These are phyloP conservation scores for Saccharomycopsis babjevae DNA, from an alignment of 805 yeast species.

Conservation along the genomic window DNA sequence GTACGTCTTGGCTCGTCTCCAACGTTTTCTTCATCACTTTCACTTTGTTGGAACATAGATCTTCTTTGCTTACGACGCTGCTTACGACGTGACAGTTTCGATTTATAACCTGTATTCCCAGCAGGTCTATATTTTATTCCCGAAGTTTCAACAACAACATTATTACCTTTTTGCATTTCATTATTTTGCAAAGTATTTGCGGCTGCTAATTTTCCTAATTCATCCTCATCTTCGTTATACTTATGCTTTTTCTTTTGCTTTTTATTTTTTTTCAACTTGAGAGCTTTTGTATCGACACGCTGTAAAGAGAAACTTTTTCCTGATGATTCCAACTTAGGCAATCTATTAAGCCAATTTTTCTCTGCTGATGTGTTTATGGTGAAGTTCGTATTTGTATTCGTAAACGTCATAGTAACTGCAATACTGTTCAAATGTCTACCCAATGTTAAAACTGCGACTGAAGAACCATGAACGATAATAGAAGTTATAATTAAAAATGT, in stretches of 20 bases:
- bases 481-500: conserved; percentile 75
- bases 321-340: conserved; percentile 64
- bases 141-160: conserved; percentile 40
- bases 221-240: conserved; percentile 14
- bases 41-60: conserved; percentile 2
- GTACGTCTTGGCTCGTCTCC: conserved; percentile 20
- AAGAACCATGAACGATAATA: conserved; percentile 83
- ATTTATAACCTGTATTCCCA: conserved; percentile 57
- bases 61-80: conserved; percentile 23
- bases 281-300: conserved; percentile 62
- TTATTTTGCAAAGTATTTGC: conserved; percentile 2
- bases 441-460: conserved; percentile 64
- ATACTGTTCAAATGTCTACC: conserved; percentile 87
- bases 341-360: conserved; percentile 72
- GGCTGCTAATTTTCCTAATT: background rate
- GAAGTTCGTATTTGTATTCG: conserved; percentile 44
- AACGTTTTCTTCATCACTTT: conserved; percentile 22
- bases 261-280: conserved; percentile 20
- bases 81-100: conserved; percentile 22
- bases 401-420: conserved; percentile 86
- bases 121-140: conserved; percentile 60
- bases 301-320: conserved; percentile 76
- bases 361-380: conserved; percentile 43
- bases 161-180: background rate
- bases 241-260: conserved; percentile 18